Evolutionary conservation across 768 basidiomycete genomes (phyloP).

Genomic region (Leccinum pellstonianum): DNA sequence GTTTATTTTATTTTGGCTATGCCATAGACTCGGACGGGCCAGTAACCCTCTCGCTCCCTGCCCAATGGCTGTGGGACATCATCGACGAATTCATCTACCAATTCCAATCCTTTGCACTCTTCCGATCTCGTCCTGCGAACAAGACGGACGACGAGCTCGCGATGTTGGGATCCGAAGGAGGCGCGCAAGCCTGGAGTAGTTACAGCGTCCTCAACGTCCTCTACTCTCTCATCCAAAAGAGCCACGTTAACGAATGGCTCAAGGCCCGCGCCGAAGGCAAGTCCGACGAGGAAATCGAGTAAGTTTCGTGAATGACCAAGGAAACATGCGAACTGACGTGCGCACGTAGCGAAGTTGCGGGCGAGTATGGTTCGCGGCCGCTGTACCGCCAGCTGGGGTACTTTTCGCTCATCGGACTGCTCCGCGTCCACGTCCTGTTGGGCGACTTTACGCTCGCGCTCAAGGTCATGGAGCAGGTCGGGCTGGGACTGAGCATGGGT

Average conservation of each 20-base stretch:
- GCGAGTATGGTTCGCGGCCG: conserved; percentile 88
- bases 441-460: conserved; percentile 95
- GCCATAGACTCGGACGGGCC: conserved; percentile 83
- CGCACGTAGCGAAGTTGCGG: conserved; percentile 68
- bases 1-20: neutral
- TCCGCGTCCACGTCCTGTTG: conserved; percentile 95
- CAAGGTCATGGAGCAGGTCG: conserved; percentile 92
- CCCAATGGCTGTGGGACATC: conserved; percentile 98
- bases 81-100: conserved; percentile 98
- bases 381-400: conserved; percentile 95
- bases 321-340: conserved; percentile 4
- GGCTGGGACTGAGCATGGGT: conserved; percentile 86
- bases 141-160: conserved; percentile 89
- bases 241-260: conserved; percentile 91
- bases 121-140: conserved; percentile 78
- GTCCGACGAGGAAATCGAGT: conserved; percentile 81
- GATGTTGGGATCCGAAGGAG: conserved; percentile 74
- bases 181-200: conserved; percentile 90
- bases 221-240: conserved; percentile 99
- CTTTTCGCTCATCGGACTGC: conserved; percentile 92
- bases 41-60: conserved; percentile 88
- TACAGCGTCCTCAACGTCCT: conserved; percentile 98
- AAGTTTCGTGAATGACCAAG: conserved; percentile 28
- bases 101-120: conserved; percentile 94
- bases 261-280: conserved; percentile 78